A percentile compares a stretch with the other conserved stretches of the same genome.
These are phyloP conservation scores for Tuber borchii DNA, from an alignment of 495 filamentous ascomycete species.

Conservation along the genomic window DNA sequence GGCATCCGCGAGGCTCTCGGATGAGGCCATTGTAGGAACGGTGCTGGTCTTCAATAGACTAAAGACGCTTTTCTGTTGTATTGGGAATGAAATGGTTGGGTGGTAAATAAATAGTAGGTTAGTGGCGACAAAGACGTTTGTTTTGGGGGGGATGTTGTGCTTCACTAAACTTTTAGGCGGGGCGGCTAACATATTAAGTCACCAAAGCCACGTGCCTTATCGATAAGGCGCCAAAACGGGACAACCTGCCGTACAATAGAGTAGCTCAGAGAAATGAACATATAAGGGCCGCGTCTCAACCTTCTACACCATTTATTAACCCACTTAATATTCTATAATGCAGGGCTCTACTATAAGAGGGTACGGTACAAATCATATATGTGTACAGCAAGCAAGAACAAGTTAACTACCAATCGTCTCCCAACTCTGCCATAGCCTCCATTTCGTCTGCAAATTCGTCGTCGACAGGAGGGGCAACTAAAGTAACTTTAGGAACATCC, in stretches of 20 bases:
- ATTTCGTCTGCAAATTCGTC: constrained; percentile 55
- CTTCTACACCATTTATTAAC: background rate
- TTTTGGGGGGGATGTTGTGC: background rate
- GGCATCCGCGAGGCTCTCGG: constrained; percentile 14
- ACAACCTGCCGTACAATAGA: background rate
- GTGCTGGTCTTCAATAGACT: background rate
- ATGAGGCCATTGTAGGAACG: constrained; percentile 15
- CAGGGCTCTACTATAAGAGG: background rate
- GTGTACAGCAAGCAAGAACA: constrained; percentile 3
- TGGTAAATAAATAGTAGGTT: background rate
- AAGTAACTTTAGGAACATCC: background rate
- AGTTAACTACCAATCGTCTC: constrained; percentile 51
- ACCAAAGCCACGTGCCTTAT: background rate
- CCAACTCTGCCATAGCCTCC: constrained; percentile 63
- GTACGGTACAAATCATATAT: background rate
- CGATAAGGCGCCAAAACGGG: background rate
- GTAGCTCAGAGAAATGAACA: background rate
- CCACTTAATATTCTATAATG: background rate
- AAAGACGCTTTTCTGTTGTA: background rate
- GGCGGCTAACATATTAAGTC: background rate
- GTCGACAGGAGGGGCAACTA: constrained; percentile 19
- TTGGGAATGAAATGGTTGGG: background rate
- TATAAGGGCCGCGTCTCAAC: background rate
- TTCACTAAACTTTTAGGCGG: background rate
- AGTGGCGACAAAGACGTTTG: background rate